Evolutionary conservation across 169 alveolate genomes (phyloP).

Genomic region (Neospora caninum): DNA sequence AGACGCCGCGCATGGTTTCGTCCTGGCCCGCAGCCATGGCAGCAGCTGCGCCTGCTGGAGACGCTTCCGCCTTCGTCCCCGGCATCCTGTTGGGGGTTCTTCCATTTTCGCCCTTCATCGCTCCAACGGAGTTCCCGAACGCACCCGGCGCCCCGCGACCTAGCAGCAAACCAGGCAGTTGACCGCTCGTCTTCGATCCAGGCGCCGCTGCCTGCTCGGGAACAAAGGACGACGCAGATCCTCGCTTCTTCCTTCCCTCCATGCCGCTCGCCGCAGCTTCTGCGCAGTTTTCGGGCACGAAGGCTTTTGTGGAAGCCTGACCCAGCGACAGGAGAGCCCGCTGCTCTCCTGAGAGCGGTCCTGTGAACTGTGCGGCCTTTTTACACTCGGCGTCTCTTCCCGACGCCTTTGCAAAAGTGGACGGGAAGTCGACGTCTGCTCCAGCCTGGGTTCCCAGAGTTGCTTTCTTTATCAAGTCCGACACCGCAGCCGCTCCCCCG

Average conservation of each 20-base stretch:
- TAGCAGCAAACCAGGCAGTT: not conserved
- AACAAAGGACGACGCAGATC: not conserved
- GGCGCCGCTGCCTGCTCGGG: not conserved
- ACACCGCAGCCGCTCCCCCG: not conserved
- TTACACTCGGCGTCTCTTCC: not conserved
- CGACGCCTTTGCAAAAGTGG: not conserved
- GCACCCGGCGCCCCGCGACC: not conserved
- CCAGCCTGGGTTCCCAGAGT: not conserved
- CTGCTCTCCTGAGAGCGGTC: not conserved
- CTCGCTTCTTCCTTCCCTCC: not conserved
- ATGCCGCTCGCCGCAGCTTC: not conserved
- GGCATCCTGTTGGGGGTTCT: not conserved
- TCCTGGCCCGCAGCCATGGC: conserved; percentile 3
- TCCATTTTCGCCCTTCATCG: not conserved
- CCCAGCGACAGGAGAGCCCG: not conserved
- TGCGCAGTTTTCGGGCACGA: not conserved
- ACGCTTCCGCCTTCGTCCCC: no score
- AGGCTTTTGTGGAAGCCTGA: no score
- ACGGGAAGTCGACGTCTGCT: not conserved
- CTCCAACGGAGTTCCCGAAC: not conserved
- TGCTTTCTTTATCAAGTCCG: not conserved
- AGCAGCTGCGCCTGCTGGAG: conserved; percentile 8
- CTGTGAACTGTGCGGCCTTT: not conserved
- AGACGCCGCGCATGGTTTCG: conserved; percentile 60
- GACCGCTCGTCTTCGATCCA: not conserved